A percentile compares a stretch with the other conserved stretches of the same genome.
Evolutionary conservation across 2,329 filamentous ascomycete genomes (phyloP).

Genomic region (Diaporthe longicolla): DNA sequence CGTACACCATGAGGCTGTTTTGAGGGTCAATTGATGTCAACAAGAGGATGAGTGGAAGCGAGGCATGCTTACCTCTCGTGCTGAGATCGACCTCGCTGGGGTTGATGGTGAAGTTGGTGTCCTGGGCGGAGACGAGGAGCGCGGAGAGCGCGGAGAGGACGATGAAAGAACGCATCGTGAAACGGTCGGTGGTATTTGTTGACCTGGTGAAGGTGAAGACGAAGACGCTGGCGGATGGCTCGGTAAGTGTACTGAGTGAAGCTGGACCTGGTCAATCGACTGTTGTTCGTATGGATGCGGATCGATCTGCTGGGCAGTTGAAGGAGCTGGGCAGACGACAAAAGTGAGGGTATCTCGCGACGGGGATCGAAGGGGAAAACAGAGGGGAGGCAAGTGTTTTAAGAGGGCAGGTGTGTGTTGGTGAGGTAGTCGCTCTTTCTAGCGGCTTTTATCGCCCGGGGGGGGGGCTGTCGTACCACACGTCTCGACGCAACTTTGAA

Average conservation of each 20-base stretch:
- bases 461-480: constrained; percentile 30
- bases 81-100: constrained; percentile 52
- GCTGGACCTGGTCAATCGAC: constrained; percentile 4
- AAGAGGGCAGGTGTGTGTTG: constrained; percentile 36
- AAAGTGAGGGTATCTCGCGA: constrained; percentile 25
- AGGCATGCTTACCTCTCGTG: constrained; percentile 56
- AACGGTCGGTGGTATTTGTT: constrained; percentile 5
- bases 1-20: constrained; percentile 65
- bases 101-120: constrained; percentile 60
- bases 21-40: constrained; percentile 43
- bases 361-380: constrained; percentile 4
- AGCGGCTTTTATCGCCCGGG: constrained; percentile 35
- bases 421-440: not conserved
- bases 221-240: constrained; percentile 1
- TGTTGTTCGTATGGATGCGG: constrained; percentile 22
- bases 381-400: constrained; percentile 24
- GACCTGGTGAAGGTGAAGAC: not conserved
- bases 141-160: constrained; percentile 61
- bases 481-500: constrained; percentile 25
- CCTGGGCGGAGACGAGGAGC: constrained; percentile 59
- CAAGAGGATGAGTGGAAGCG: not conserved
- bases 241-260: constrained; percentile 26
- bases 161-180: constrained; percentile 59
- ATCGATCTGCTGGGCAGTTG: constrained; percentile 1
- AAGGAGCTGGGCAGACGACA: not conserved